phyloP scores from a whole-genome alignment of 2,329 filamentous ascomycete genomes.

The Tolypocladium tundrense region DNA sequence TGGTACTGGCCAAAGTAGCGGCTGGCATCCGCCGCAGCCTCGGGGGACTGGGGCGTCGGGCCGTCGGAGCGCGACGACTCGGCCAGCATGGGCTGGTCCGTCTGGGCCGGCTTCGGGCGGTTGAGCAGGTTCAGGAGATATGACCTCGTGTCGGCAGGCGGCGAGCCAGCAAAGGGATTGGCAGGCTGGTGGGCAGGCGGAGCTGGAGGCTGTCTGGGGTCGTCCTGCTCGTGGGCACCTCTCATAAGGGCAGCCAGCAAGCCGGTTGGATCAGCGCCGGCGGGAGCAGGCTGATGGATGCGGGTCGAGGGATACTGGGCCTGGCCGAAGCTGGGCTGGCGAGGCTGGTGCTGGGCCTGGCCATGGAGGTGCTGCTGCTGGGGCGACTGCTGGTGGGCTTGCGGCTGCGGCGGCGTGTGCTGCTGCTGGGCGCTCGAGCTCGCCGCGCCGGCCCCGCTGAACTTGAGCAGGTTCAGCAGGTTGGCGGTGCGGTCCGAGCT shows the following conservation, averaged over 20 bases:
- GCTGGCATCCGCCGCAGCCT: constrained; percentile 15
- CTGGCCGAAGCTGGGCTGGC: constrained; percentile 9
- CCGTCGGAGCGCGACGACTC: constrained; percentile 33
- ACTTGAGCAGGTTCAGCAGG: constrained; percentile 52
- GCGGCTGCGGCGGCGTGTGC: constrained; percentile 18
- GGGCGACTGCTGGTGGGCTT: constrained; percentile 10
- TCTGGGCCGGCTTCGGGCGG: constrained; percentile 58
- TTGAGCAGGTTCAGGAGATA: constrained; percentile 81
- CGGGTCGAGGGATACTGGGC: constrained; percentile 20
- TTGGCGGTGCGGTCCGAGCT: constrained; percentile 40
- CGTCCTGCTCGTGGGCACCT: constrained; percentile 40
- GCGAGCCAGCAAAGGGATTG: constrained; percentile 36
- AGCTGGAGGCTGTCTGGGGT: constrained; percentile 14
- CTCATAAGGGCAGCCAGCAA: constrained; percentile 52
- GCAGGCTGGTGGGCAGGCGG: constrained; percentile 13
- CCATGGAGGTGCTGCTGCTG: constrained; percentile 11
- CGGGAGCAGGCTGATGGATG: constrained; percentile 47
- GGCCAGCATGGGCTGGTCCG: constrained; percentile 32
- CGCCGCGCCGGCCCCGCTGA: constrained; percentile 30
- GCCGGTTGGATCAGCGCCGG: constrained; percentile 45
- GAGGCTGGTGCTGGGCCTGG: constrained; percentile 10
- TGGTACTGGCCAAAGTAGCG: constrained; percentile 20
- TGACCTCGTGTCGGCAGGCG: constrained; percentile 64
- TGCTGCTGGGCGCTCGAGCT: constrained; percentile 22
- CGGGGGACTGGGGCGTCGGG: constrained; percentile 34